Evolutionary conservation across 345 rosid species (phyloP).

Genomic region (Bretschneidera sinensis): DNA sequence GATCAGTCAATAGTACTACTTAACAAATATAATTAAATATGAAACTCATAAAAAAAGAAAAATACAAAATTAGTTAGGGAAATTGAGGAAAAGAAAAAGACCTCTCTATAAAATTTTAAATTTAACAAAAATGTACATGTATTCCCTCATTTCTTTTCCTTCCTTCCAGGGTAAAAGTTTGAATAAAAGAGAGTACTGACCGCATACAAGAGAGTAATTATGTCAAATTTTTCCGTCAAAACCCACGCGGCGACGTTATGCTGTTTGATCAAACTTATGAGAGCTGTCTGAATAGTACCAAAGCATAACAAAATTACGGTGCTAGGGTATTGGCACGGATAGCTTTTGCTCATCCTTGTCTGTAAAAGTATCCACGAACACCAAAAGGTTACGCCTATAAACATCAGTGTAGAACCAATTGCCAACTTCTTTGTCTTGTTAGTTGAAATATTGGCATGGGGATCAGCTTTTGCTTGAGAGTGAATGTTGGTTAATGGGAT

Average conservation of each 20-base stretch:
- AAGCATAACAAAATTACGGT: slow-evolving; percentile 52
- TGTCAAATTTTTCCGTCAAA: slow-evolving; percentile 38
- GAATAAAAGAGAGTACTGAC: slow-evolving; percentile 20
- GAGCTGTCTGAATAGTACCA: slow-evolving; percentile 49
- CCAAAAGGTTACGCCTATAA: slow-evolving; percentile 28
- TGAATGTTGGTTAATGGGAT: no score
- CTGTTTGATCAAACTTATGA: slow-evolving; percentile 31
- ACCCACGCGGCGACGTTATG: slow-evolving; percentile 38
- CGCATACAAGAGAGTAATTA: slow-evolving; percentile 32
- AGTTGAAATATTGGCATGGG: no score
- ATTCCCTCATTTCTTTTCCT: no score
- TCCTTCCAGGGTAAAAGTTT: not conserved
- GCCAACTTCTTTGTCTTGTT: slow-evolving; percentile 38
- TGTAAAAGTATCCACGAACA: slow-evolving; percentile 58
- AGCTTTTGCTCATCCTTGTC: slow-evolving; percentile 39
- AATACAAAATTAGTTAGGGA: not conserved
- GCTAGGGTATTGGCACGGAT: slow-evolving; percentile 54
- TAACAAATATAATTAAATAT: no score
- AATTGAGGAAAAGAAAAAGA: not conserved
- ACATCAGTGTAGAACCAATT: slow-evolving; percentile 37
- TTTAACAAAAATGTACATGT: no score
- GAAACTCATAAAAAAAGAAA: no score
- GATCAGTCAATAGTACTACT: no score
- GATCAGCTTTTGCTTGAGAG: no score
- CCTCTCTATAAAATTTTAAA: not conserved